These are phyloP conservation scores for Didymellaceae sp. DNA, from an alignment of 2,329 filamentous ascomycete genomes.

Conservation along the genomic window DNA sequence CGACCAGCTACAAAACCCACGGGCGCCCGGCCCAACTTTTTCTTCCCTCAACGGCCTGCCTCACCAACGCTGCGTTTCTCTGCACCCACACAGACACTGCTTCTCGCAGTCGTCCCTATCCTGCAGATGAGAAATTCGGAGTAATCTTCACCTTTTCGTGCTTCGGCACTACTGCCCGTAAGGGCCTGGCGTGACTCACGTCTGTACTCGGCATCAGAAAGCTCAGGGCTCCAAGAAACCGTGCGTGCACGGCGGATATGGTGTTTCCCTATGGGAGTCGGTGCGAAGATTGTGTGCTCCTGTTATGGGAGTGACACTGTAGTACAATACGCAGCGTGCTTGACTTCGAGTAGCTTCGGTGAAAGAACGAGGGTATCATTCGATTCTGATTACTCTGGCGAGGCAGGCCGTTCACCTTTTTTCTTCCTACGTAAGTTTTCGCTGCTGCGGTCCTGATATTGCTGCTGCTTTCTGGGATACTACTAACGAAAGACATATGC, in stretches of 20 bases:
- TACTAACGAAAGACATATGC: constrained; percentile 43
- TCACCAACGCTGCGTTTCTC: constrained; percentile 95
- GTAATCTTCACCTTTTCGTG: constrained; percentile 79
- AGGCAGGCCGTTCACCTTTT: constrained; percentile 72
- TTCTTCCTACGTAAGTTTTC: constrained; percentile 59
- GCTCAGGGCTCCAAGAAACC: constrained; percentile 63
- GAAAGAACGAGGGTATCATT: constrained; percentile 68
- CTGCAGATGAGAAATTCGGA: constrained; percentile 99
- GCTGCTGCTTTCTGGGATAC: constrained; percentile 45
- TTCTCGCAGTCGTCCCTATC: constrained; percentile 37
- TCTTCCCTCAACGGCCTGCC: constrained; percentile 75
- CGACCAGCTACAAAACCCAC: constrained; percentile 44
- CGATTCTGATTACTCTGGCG: constrained; percentile 93
- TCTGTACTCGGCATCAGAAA: constrained; percentile 93
- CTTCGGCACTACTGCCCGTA: constrained; percentile 70
- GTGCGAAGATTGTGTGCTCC: constrained; percentile 90
- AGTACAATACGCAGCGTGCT: constrained; percentile 95
- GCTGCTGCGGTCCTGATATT: neutral
- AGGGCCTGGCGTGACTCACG: constrained; percentile 86
- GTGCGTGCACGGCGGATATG: constrained; percentile 34
- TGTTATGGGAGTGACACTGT: constrained; percentile 72
- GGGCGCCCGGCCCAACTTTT: constrained; percentile 45
- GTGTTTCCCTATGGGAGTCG: constrained; percentile 79
- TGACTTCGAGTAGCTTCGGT: constrained; percentile 50
- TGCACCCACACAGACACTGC: constrained; percentile 75